These are phyloP conservation scores for Amphibolis antarctica DNA, from an alignment of 106 monocot genomes.

Conservation along the genomic window DNA sequence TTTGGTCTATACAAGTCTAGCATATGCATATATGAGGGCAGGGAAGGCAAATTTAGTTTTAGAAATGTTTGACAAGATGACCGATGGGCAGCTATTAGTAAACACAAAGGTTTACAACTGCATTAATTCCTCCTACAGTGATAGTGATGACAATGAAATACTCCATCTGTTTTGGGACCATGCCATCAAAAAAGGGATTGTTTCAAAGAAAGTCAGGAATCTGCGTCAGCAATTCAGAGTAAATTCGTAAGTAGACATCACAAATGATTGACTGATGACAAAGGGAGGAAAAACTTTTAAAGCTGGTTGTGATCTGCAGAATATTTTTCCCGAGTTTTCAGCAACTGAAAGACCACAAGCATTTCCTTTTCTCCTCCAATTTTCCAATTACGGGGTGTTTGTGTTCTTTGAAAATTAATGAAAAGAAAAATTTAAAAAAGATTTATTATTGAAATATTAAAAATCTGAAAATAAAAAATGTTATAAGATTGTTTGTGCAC, in stretches of 20 bases:
- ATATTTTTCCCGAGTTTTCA: no score
- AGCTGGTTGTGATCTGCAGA: no score
- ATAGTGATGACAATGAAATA: slow-evolving; percentile 28
- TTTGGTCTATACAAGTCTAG: slow-evolving; percentile 46
- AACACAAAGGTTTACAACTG: slow-evolving; percentile 54
- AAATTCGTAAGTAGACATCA: neutral
- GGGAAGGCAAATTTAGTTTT: slow-evolving; percentile 41
- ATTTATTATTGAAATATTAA: no score
- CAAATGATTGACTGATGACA: no score
- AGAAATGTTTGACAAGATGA: slow-evolving; percentile 61
- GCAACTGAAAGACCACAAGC: no score
- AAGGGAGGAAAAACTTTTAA: no score
- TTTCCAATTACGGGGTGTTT: no score
- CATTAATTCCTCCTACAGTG: slow-evolving; percentile 45
- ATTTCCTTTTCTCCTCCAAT: no score
- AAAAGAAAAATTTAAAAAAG: no score
- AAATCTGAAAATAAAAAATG: no score
- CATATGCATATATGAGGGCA: slow-evolving; percentile 48
- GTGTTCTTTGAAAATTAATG: no score
- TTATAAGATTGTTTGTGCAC: no score
- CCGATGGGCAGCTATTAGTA: slow-evolving; percentile 33
- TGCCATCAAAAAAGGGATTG: slow-evolving; percentile 52
- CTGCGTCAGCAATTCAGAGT: slow-evolving; percentile 25
- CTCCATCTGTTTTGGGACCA: slow-evolving; percentile 51
- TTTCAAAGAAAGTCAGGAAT: slow-evolving; percentile 43